Percentiles rank a stretch among this genome's conserved stretches.
Evolutionary conservation across 2,329 filamentous ascomycete species (phyloP).

Genomic region (Aspergillus transmontanensis): DNA sequence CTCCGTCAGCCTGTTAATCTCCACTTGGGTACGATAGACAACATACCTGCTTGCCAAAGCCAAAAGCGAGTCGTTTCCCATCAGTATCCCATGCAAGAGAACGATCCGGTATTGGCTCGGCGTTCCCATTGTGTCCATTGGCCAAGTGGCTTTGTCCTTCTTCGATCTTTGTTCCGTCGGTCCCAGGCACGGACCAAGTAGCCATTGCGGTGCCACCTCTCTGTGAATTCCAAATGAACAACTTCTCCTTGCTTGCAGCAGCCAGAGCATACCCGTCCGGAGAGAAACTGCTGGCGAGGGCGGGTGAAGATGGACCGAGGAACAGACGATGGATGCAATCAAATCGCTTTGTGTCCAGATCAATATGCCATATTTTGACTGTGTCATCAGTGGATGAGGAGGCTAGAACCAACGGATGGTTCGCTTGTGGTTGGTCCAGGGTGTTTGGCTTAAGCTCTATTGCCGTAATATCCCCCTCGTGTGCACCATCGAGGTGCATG

Average conservation of each 20-base stretch:
- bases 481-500: conserved; percentile 40
- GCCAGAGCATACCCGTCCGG: conserved; percentile 51
- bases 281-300: conserved; percentile 48
- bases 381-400: conserved; percentile 50
- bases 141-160: conserved; percentile 30
- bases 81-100: conserved; percentile 56
- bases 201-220: conserved; percentile 47
- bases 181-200: conserved; percentile 38
- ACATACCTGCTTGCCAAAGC: conserved; percentile 52
- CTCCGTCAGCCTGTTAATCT: conserved; percentile 7
- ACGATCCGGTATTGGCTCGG: conserved; percentile 35
- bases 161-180: conserved; percentile 36
- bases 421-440: conserved; percentile 25
- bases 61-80: conserved; percentile 56
- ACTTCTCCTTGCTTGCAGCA: conserved; percentile 45
- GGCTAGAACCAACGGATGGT: conserved; percentile 40
- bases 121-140: conserved; percentile 40
- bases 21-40: conserved; percentile 7
- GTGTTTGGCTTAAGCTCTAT: conserved; percentile 42
- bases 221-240: conserved; percentile 52
- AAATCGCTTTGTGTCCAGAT: conserved; percentile 40
- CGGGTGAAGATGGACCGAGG: conserved; percentile 39
- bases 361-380: conserved; percentile 48
- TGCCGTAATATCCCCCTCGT: conserved; percentile 47
- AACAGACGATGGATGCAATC: conserved; percentile 40